These are phyloP conservation scores for Stereocaulon alpinum DNA, from an alignment of 495 filamentous ascomycete genomes.

Conservation along the genomic window DNA sequence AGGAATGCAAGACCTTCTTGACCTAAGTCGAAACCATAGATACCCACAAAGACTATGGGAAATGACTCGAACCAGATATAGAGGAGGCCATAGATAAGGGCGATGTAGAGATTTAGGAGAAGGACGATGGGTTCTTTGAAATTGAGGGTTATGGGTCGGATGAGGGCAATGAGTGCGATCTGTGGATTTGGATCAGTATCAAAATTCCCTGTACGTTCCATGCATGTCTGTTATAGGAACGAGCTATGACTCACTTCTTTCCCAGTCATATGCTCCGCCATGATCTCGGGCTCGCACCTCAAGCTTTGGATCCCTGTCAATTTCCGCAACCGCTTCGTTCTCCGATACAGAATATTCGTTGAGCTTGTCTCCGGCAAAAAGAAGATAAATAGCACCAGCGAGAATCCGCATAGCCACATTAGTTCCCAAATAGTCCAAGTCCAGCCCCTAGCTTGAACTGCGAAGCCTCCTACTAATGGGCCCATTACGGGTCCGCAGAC, in stretches of 20 bases:
- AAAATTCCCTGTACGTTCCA: neutral
- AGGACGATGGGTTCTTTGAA: constrained; percentile 43
- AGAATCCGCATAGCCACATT: constrained; percentile 24
- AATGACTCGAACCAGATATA: constrained; percentile 52
- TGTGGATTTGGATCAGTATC: neutral
- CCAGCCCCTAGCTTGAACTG: constrained; percentile 29
- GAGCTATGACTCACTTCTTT: constrained; percentile 22
- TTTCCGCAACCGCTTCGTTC: constrained; percentile 21
- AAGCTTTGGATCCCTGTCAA: constrained; percentile 28
- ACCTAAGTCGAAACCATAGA: constrained; percentile 40
- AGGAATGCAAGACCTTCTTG: constrained; percentile 41
- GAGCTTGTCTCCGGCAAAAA: constrained; percentile 24
- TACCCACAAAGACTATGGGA: constrained; percentile 40
- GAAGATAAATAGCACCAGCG: constrained; percentile 26
- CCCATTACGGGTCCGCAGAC: constrained; percentile 36
- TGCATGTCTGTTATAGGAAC: neutral
- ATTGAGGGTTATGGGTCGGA: constrained; percentile 35
- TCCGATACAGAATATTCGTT: constrained; percentile 26
- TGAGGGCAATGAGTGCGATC: constrained; percentile 28
- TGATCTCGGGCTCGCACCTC: constrained; percentile 34
- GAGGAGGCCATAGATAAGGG: constrained; percentile 43
- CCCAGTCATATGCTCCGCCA: constrained; percentile 24
- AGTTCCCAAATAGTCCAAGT: constrained; percentile 39
- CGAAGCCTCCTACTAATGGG: constrained; percentile 36
- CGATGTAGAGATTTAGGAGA: constrained; percentile 42